phyloP scores from a whole-genome alignment of 108 stramenopile genomes.

The Cyclostephanos invisitatus region DNA sequence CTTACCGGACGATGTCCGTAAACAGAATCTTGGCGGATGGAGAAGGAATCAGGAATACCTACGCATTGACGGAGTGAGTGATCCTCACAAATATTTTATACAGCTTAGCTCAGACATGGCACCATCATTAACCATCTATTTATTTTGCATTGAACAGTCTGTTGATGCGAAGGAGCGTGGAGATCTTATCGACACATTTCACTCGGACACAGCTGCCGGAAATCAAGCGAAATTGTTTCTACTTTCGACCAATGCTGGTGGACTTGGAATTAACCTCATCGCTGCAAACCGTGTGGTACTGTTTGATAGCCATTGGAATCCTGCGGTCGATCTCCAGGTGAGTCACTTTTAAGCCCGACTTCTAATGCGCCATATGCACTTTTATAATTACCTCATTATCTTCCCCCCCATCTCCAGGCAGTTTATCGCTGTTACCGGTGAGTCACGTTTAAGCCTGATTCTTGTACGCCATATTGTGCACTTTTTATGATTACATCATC shows the following conservation, averaged over 20 bases:
- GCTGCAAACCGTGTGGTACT: conserved; percentile 66
- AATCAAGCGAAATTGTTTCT: conserved; percentile 45
- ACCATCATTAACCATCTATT: neutral
- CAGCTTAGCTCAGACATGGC: neutral
- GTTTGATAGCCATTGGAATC: conserved; percentile 73
- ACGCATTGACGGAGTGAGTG: conserved; percentile 67
- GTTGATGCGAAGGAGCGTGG: conserved; percentile 63
- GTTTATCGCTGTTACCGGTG: conserved; percentile 75
- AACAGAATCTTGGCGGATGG: conserved; percentile 59
- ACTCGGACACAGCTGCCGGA: conserved; percentile 40
- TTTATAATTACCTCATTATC: neutral
- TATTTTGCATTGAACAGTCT: neutral
- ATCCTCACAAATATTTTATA: neutral
- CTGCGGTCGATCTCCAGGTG: conserved; percentile 67
- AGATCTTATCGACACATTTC: conserved; percentile 52
- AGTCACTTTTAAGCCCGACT: neutral
- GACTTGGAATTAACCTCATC: conserved; percentile 56
- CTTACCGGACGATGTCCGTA: conserved; percentile 26
- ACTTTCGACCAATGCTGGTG: conserved; percentile 60
- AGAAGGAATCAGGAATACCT: conserved; percentile 56
- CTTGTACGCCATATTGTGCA: neutral
- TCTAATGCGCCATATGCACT: neutral
- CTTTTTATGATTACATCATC: neutral
- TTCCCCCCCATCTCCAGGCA: conserved; percentile 49
- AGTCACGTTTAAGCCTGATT: neutral